These are phyloP conservation scores for Saturnispora mendoncae DNA, from an alignment of 805 yeast species.

Conservation along the genomic window DNA sequence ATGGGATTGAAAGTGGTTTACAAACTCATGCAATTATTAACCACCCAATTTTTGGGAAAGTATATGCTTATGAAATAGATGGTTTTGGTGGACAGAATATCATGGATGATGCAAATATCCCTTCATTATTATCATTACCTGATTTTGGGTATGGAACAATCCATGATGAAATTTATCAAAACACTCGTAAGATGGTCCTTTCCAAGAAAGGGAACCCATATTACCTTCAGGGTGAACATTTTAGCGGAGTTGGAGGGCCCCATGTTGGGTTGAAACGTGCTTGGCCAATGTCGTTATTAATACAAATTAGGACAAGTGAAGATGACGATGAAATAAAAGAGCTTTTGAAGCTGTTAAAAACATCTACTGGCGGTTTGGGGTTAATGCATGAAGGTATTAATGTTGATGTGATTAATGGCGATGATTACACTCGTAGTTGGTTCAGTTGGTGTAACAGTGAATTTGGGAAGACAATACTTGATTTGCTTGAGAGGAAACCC, in stretches of 20 bases:
- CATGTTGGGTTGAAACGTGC: constrained; percentile 75
- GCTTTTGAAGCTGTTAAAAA: constrained; percentile 42
- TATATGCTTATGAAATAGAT: constrained; percentile 83
- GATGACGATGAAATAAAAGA: constrained; percentile 58
- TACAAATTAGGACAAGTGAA: constrained; percentile 65
- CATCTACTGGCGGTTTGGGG: constrained; percentile 65
- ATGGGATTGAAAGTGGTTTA: constrained; percentile 35
- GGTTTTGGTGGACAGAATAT: constrained; percentile 66
- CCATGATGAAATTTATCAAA: constrained; percentile 56
- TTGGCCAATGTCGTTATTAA: constrained; percentile 85
- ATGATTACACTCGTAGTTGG: constrained; percentile 72
- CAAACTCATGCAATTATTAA: constrained; percentile 48
- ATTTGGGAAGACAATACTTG: constrained; percentile 78
- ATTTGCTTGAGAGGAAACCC: constrained; percentile 66
- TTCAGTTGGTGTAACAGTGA: constrained; percentile 93
- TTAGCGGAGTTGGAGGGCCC: constrained; percentile 85
- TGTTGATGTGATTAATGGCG: constrained; percentile 44
- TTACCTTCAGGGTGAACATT: constrained; percentile 49
- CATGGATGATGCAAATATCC: constrained; percentile 91
- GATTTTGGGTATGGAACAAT: constrained; percentile 55
- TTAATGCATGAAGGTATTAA: constrained; percentile 76
- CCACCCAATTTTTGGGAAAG: constrained; percentile 64
- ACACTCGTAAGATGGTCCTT: constrained; percentile 70
- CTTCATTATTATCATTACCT: constrained; percentile 72
- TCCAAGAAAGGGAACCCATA: constrained; percentile 71